phyloP scores from a whole-genome alignment of 768 basidiomycete species.

The Sutorius australiensis region DNA sequence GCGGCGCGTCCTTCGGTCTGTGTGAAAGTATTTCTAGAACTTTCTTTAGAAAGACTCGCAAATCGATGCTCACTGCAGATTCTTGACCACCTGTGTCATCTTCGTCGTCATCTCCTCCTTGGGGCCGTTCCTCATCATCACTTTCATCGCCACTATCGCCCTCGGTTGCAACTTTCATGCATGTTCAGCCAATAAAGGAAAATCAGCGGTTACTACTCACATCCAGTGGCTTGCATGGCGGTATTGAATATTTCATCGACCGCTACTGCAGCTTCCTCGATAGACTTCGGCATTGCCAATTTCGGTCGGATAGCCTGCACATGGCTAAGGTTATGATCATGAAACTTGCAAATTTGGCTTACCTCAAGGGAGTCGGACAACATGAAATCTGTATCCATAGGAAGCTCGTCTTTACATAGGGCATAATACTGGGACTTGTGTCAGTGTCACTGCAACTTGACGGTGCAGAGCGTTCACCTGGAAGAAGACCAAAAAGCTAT shows the following conservation, averaged over 20 bases:
- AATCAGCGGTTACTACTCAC: constrained; percentile 34
- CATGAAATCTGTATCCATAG: constrained; percentile 99
- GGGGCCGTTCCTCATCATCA: constrained; percentile 39
- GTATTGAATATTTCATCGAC: constrained; percentile 87
- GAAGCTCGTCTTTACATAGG: constrained; percentile 81
- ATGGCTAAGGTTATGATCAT: background rate
- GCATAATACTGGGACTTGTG: constrained; percentile 62
- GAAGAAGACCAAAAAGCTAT: constrained; percentile 89
- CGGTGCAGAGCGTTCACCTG: constrained; percentile 52
- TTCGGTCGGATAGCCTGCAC: constrained; percentile 83
- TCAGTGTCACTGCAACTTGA: constrained; percentile 4
- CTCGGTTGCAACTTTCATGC: constrained; percentile 31
- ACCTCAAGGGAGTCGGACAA: constrained; percentile 91
- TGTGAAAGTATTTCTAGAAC: background rate
- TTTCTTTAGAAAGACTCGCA: background rate
- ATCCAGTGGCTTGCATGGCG: constrained; percentile 55
- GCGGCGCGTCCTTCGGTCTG: constrained; percentile 63
- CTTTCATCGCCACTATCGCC: constrained; percentile 50
- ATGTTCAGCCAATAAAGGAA: constrained; percentile 15
- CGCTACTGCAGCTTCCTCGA: constrained; percentile 81
- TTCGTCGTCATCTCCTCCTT: constrained; percentile 61
- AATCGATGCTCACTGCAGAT: constrained; percentile 46
- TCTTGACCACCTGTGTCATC: constrained; percentile 47
- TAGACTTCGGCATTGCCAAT: constrained; percentile 59
- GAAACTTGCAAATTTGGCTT: constrained; percentile 9